Evolutionary conservation across 2,329 filamentous ascomycete genomes (phyloP).

Genomic region (Epichloe festucae): DNA sequence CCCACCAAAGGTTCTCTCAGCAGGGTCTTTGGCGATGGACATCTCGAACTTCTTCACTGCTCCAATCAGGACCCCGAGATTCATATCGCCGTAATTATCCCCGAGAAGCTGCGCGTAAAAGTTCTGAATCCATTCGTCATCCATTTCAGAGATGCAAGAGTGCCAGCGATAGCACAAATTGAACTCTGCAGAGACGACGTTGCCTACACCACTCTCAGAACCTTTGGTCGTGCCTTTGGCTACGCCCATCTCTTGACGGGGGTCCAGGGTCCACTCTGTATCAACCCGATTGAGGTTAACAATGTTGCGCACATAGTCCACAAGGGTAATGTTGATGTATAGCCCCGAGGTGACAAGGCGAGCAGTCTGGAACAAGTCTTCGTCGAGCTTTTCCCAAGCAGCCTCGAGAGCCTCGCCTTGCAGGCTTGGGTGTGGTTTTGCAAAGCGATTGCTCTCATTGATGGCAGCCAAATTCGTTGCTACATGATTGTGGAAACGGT

Average conservation of each 20-base stretch:
- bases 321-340: slow-evolving; percentile 66
- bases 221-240: slow-evolving; percentile 38
- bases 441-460: slow-evolving; percentile 73
- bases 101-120: slow-evolving; percentile 50
- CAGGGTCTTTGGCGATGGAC: slow-evolving; percentile 51
- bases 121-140: slow-evolving; percentile 69
- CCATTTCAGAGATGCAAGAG: slow-evolving; percentile 55
- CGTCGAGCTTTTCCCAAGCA: slow-evolving; percentile 57
- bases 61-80: slow-evolving; percentile 45
- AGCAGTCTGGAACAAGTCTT: slow-evolving; percentile 69
- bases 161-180: slow-evolving; percentile 85
- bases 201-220: slow-evolving; percentile 61
- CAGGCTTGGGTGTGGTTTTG: slow-evolving; percentile 41
- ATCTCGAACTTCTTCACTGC: slow-evolving; percentile 51
- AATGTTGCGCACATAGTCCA: slow-evolving; percentile 70
- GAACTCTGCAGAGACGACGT: slow-evolving; percentile 78
- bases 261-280: slow-evolving; percentile 71
- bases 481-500: slow-evolving; percentile 77
- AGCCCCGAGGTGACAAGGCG: slow-evolving; percentile 61
- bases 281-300: slow-evolving; percentile 46
- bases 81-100: slow-evolving; percentile 41
- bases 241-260: slow-evolving; percentile 53
- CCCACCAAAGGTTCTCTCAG: slow-evolving; percentile 52
- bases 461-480: slow-evolving; percentile 70
- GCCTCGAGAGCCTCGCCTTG: slow-evolving; percentile 34